Percentiles rank a stretch among this genome's conserved stretches.
phyloP scores from a whole-genome alignment of 208 protist species.

The Phytomonas sp. region DNA sequence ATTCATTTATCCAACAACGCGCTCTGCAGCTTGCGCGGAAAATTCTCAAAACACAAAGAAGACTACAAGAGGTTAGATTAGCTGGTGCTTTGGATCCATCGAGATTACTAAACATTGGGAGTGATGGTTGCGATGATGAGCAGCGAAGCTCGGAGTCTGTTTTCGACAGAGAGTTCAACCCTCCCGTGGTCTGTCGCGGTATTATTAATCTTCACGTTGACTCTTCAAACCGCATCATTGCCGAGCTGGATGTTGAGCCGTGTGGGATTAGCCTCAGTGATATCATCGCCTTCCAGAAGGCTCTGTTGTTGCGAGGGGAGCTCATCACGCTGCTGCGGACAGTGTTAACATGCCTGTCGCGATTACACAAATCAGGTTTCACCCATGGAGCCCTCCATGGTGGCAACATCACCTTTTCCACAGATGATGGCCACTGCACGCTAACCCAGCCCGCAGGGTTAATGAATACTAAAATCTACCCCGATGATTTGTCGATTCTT shows the following conservation, averaged over 20 bases:
- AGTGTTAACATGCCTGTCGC: constrained; percentile 27
- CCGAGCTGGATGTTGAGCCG: constrained; percentile 45
- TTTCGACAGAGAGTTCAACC: background rate
- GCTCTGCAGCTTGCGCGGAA: background rate
- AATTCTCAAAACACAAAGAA: background rate
- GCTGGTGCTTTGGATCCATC: background rate
- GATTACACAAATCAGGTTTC: constrained; percentile 49
- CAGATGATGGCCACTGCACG: constrained; percentile 48
- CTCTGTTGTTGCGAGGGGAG: constrained; percentile 26
- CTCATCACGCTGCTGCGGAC: constrained; percentile 42
- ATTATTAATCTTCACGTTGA: constrained; percentile 47
- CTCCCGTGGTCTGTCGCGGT: constrained; percentile 30
- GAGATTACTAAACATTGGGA: background rate
- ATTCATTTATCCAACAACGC: background rate
- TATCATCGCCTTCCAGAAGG: constrained; percentile 33
- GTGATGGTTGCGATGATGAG: background rate
- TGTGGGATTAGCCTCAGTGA: constrained; percentile 53
- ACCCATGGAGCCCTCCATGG: constrained; percentile 71
- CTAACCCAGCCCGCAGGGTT: constrained; percentile 53
- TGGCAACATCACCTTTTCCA: constrained; percentile 66
- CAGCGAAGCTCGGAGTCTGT: background rate
- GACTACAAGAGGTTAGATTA: background rate
- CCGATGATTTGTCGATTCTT: constrained; percentile 37
- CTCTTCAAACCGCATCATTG: constrained; percentile 45
- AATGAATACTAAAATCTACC: constrained; percentile 30